A percentile compares a stretch with the other conserved stretches of the same genome.
Conservation (phyloP, 2,329 filamentous ascomycete genomes). For the Hypoxylon sp. region DNA sequence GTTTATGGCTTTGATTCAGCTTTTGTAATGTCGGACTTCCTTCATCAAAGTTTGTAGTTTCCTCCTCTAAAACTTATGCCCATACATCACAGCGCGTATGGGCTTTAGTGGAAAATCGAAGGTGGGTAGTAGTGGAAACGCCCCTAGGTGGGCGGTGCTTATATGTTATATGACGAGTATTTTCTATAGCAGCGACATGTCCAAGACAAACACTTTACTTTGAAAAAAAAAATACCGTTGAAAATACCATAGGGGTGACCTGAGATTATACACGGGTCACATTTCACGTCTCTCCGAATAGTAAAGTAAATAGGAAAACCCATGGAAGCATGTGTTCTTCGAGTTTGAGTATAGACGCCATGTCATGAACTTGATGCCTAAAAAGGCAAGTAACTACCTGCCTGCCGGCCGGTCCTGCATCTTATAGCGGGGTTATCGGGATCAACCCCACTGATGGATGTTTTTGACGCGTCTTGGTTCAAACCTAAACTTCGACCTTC, state of each 20-base stretch:
- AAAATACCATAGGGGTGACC: neutral
- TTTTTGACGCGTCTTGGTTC: neutral
- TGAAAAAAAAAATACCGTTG: neutral
- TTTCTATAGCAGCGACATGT: no score
- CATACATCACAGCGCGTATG: neutral
- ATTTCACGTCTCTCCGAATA: neutral
- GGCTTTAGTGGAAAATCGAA: neutral
- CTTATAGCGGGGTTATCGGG: neutral
- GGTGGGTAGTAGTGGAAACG: neutral
- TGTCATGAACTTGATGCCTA: neutral
- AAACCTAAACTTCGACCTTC: neutral
- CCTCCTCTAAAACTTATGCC: no score
- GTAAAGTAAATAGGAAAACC: neutral
- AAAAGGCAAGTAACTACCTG: slow-evolving; percentile 1
- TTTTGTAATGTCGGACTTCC: neutral
- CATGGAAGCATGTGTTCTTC: neutral
- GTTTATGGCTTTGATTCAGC: neutral
- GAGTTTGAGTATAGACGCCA: no score
- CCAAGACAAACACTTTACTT: neutral
- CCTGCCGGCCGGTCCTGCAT: neutral
- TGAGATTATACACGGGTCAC: neutral
- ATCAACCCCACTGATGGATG: neutral
- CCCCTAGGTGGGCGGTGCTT: neutral
- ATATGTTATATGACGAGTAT: neutral
- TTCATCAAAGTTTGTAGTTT: neutral